These are phyloP conservation scores for Dacryopinax spathularia DNA, from an alignment of 768 basidiomycete genomes.

Conservation along the genomic window DNA sequence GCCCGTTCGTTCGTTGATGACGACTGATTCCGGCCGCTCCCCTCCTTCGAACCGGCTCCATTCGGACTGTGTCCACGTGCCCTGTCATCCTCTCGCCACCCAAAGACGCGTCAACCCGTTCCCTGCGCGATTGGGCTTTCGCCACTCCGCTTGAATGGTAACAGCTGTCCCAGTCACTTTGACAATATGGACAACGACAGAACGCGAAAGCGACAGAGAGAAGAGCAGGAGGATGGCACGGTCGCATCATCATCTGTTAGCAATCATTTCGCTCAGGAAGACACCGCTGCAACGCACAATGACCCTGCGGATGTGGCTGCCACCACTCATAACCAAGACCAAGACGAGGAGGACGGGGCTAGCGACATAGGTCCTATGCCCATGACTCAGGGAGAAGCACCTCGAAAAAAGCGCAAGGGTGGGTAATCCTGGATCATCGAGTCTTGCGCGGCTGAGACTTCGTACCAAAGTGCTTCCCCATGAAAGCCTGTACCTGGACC, in stretches of 20 bases:
- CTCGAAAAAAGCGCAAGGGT: constrained; percentile 80
- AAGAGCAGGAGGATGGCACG: constrained; percentile 17
- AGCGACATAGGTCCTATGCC: constrained; percentile 88
- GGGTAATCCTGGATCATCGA: constrained; percentile 17
- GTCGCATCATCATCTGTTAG: constrained; percentile 2
- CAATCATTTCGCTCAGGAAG: constrained; percentile 15
- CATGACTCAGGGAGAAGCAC: constrained; percentile 37
- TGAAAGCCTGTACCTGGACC: constrained; percentile 82
- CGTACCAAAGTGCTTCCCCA: constrained; percentile 64
- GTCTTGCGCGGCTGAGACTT: constrained; percentile 14
- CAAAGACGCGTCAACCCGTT: too few species aligned
- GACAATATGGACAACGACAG: not conserved
- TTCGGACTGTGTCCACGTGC: constrained; percentile 2
- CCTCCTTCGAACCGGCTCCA: not conserved
- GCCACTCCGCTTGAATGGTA: too few species aligned
- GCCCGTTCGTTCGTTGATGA: not conserved
- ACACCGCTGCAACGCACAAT: constrained; percentile 12
- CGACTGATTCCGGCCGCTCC: too few species aligned
- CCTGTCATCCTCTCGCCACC: not conserved
- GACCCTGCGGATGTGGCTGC: constrained; percentile 16
- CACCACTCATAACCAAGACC: constrained; percentile 29
- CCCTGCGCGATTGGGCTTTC: too few species aligned
- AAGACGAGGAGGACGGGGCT: constrained; percentile 37
- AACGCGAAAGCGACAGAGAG: constrained; percentile 41
- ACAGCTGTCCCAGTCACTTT: too few species aligned